Evolutionary conservation across 2,329 filamentous ascomycete species (phyloP), one percentile per base, ranked within the genome.

Genomic region (Diaporthe sp.): DNA sequence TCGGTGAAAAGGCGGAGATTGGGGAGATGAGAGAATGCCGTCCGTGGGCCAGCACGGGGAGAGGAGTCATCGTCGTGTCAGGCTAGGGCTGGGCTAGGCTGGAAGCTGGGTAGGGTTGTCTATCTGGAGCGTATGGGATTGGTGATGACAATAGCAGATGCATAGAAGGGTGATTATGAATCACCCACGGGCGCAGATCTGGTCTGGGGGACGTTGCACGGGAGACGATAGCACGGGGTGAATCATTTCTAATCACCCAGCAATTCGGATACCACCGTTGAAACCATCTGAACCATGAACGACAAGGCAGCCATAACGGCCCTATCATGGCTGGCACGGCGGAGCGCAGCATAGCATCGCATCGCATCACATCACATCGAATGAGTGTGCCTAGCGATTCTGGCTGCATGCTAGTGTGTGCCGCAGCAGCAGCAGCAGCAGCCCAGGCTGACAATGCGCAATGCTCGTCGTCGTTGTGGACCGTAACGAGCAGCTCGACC

Each of bases 1-100:
- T 75, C 69, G 74, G 71, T 62, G 57, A 70, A 65, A 70, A 53
- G 62, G 71, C 74, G 74, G 71, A 74, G 65, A 74, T 74, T 74
- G 71, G 74, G 37, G 53, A 25, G 37, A 74, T 71, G 73, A 46
- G 44, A 37, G 34, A 53, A 25, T 17, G 58, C 58, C 58, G 58
- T 44, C 42, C 62, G 53, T 49, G 49, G 44, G 19, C 51, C 31
- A 58, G 46, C 46, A 42, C 55, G 31, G 17, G 17, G 31, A n/a
- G 51, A 46, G 42, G 59, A 68, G 34, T 72, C 68, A 67, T 42
- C 37, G 46, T 25, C 13, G 62, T 68, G 46, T 68, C 62, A 53
- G 62, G 44, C 62, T 68, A 51, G 62, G 62, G 44, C 31, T 51
- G 62, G 44, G 22, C 62, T 68, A 68, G 44, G 44, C 62, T 68